A percentile compares a stretch with the other conserved stretches of the same genome.
phyloP scores from a whole-genome alignment of 345 rosid genomes.

The Populus pruinosa region DNA sequence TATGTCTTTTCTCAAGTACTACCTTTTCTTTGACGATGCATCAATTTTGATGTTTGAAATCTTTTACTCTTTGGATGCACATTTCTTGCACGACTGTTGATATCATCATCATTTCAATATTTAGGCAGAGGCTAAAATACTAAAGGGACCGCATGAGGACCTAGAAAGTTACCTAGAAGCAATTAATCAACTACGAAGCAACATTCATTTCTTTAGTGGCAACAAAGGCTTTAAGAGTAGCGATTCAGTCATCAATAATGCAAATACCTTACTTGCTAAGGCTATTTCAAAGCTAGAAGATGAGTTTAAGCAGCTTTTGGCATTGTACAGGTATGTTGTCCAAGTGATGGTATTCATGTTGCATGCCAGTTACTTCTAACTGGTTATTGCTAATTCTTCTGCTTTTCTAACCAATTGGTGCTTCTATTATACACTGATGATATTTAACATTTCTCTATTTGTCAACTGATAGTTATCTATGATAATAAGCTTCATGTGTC shows the following conservation, averaged over 20 bases:
- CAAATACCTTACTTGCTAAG: conserved; percentile 73
- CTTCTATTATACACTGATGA: background rate
- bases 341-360: background rate
- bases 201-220: conserved; percentile 62
- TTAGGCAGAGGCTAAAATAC: conserved; percentile 93
- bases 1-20: background rate
- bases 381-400: background rate
- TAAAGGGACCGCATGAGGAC: conserved; percentile 92
- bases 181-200: conserved; percentile 77
- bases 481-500: background rate
- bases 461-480: background rate
- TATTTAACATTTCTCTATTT: background rate
- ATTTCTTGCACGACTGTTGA: conserved; percentile 13
- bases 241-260: conserved; percentile 66
- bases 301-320: conserved; percentile 78
- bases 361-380: background rate
- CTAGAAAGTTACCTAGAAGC: conserved; percentile 87
- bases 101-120: conserved; percentile 24
- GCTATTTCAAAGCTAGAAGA: conserved; percentile 93
- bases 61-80: background rate
- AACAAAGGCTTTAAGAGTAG: conserved; percentile 67
- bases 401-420: background rate
- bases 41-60: background rate
- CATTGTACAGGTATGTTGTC: conserved; percentile 68
- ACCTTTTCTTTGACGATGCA: background rate